Base-by-base conservation (phyloP, 768 basidiomycete species). In the Scleroderma bovista region DNA sequence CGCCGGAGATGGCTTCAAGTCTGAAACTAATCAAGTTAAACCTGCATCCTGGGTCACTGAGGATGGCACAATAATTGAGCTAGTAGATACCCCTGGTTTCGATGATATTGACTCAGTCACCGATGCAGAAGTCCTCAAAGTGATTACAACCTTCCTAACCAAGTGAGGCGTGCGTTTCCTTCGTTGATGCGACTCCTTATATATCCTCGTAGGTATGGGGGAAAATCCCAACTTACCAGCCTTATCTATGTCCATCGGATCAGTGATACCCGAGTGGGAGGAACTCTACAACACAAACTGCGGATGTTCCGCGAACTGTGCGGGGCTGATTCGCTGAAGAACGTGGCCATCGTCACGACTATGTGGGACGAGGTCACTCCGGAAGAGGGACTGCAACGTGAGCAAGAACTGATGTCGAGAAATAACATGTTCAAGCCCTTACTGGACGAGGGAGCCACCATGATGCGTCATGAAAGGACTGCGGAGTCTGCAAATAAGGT, bases 211-310 rank as follows among this genome's bases (percentile, higher is more conserved):
- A 41, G 39, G 39, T 41, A 41, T 13, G 20, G 11, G 22, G 2
- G 6, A 1, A 23, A 6, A 20, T 41, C n/a, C 6, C 13, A 5
- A 19, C 2, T 41, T 7, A 60, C 71, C 2, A 74, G 74, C 2
- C 66, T 76, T 39, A 68, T 76, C 33, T 76, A 76, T 55, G 60
- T 75, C 56, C 75, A 75, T 50, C 70, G 73, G 0, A 76, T 77
- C 29, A 37, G 32, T 15, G 75, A 75, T n/a, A n/a, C n/a, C n/a
- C n/a, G n/a, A n/a, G n/a, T n/a, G n/a, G n/a, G n/a, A n/a, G n/a
- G n/a, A n/a, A 69, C 68, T 40, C 68, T 71, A 8, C 62, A 61
- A 16, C 64, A 68, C 46, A 74, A 72, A 51, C 73, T 74, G 48
- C 60, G 63, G 23, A 67, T 75, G 62, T 75, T 77, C 59, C 57